A percentile compares a stretch with the other conserved stretches of the same genome.
Conservation (phyloP, 352 stramenopile genomes). For the Phytophthora podocarpi region DNA sequence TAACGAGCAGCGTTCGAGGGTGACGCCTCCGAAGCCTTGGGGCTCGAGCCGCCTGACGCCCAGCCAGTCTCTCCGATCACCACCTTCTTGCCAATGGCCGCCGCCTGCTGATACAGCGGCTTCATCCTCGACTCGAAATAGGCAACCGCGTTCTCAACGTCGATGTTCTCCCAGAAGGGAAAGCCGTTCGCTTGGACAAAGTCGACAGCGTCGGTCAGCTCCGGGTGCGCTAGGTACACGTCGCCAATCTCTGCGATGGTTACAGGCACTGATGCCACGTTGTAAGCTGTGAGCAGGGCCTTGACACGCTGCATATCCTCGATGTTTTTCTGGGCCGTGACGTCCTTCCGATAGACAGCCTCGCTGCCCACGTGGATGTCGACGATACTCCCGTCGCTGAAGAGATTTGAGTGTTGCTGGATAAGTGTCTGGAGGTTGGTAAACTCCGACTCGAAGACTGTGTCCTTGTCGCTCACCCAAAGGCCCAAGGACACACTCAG, state of each 20-base stretch:
- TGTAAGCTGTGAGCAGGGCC: conserved; percentile 18
- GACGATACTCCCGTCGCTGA: conserved; percentile 38
- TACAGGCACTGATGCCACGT: conserved; percentile 42
- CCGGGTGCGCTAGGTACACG: conserved; percentile 53
- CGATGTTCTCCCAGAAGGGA: conserved; percentile 69
- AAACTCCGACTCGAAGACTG: conserved; percentile 53
- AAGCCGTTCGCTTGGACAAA: conserved; percentile 69
- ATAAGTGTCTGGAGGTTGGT: conserved; percentile 42
- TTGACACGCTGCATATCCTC: conserved; percentile 52
- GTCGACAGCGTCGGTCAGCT: conserved; percentile 56
- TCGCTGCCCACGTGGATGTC: conserved; percentile 76
- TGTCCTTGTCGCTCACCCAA: conserved; percentile 53
- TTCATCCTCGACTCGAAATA: conserved; percentile 52
- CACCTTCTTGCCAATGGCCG: conserved; percentile 44
- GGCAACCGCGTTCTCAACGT: conserved; percentile 33
- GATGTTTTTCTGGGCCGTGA: conserved; percentile 52
- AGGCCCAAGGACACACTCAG: conserved; percentile 65
- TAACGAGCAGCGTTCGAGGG: conserved; percentile 53
- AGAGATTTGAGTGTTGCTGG: conserved; percentile 17
- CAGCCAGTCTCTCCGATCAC: conserved; percentile 77
- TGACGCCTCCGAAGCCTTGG: conserved; percentile 46
- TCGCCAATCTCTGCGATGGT: conserved; percentile 76
- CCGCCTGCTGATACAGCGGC: conserved; percentile 39
- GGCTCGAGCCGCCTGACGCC: conserved; percentile 45
- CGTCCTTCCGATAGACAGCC: conserved; percentile 64